Evolutionary conservation across 139 green algal species (phyloP).

Genomic region (Chlorella sp.): DNA sequence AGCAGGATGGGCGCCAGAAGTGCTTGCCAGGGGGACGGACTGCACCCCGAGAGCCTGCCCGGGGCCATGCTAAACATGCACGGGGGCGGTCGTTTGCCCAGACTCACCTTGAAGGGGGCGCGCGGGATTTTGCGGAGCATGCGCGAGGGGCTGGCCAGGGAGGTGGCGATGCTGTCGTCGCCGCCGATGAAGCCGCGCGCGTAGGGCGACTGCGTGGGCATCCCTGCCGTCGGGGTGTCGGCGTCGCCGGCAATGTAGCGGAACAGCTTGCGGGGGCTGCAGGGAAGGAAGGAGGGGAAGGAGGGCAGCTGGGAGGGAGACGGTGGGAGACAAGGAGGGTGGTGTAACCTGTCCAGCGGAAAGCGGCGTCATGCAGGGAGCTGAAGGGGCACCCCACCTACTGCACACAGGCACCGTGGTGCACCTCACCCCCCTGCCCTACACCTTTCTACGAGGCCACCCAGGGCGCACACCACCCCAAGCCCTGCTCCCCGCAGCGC

Average conservation of each 20-base stretch:
- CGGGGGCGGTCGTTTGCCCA: not conserved
- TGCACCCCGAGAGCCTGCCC: not conserved
- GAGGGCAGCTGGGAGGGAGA: not conserved
- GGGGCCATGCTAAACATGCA: not conserved
- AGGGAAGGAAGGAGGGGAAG: not conserved
- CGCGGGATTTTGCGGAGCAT: conserved; percentile 88
- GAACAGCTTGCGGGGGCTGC: conserved; percentile 76
- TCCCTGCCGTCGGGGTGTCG: conserved; percentile 64
- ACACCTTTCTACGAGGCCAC: not conserved
- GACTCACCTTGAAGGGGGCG: conserved; percentile 91
- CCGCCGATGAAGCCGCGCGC: conserved; percentile 67
- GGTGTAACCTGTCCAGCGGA: too few species aligned
- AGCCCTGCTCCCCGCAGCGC: not conserved
- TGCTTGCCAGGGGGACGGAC: not conserved
- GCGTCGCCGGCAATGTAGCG: conserved; percentile 78
- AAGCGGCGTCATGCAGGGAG: too few species aligned
- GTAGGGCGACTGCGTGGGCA: conserved; percentile 73
- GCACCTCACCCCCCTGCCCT: too few species aligned
- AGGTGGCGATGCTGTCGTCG: conserved; percentile 38
- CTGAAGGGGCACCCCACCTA: not conserved
- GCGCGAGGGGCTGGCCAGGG: conserved; percentile 51
- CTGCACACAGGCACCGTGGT: not conserved
- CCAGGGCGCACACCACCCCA: too few species aligned
- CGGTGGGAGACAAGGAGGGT: not conserved
- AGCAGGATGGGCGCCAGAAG: not conserved